Evolutionary conservation across 2,329 filamentous ascomycete genomes (phyloP).

Genomic region (Bipolaris oryzae): DNA sequence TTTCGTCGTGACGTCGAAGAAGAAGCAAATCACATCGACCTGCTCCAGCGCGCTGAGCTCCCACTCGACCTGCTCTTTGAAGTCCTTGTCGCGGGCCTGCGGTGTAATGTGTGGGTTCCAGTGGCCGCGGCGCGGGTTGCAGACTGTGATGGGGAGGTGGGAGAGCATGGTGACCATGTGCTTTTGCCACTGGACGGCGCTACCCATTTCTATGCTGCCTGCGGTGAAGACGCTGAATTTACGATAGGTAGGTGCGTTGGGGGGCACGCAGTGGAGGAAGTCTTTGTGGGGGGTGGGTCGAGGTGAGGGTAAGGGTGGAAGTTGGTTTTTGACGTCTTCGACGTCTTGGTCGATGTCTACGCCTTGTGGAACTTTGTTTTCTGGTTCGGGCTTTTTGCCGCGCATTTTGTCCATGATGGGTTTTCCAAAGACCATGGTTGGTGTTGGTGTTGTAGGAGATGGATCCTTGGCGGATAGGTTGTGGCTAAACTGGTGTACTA

Average conservation of each 20-base stretch:
- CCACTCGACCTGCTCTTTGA: slow-evolving; percentile 64
- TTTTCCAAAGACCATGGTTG: not conserved
- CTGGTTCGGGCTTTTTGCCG: too few relatives aligned
- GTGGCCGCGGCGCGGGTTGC: slow-evolving; percentile 62
- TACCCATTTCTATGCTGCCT: slow-evolving; percentile 59
- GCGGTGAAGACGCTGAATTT: slow-evolving; percentile 62
- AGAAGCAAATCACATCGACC: slow-evolving; percentile 62
- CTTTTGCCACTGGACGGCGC: slow-evolving; percentile 60
- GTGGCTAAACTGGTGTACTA: slow-evolving; percentile 4
- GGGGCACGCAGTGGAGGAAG: slow-evolving; percentile 28
- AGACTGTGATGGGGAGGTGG: slow-evolving; percentile 58
- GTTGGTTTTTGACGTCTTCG: slow-evolving; percentile 30
- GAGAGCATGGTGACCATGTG: slow-evolving; percentile 51
- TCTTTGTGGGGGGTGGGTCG: slow-evolving; percentile 16
- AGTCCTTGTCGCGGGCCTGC: slow-evolving; percentile 49
- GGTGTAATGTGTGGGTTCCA: slow-evolving; percentile 64
- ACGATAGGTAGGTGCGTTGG: slow-evolving; percentile 20
- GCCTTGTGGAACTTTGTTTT: not conserved
- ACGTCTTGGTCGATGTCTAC: slow-evolving; percentile 30
- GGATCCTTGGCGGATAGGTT: not conserved
- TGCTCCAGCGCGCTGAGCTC: slow-evolving; percentile 63
- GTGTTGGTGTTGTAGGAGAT: too few relatives aligned
- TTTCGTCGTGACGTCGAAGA: slow-evolving; percentile 59
- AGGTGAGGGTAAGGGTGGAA: slow-evolving; percentile 20
- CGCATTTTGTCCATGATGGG: too few relatives aligned